Conservation (phyloP, 163 green algal species). For the Scenedesmus sp. region DNA sequence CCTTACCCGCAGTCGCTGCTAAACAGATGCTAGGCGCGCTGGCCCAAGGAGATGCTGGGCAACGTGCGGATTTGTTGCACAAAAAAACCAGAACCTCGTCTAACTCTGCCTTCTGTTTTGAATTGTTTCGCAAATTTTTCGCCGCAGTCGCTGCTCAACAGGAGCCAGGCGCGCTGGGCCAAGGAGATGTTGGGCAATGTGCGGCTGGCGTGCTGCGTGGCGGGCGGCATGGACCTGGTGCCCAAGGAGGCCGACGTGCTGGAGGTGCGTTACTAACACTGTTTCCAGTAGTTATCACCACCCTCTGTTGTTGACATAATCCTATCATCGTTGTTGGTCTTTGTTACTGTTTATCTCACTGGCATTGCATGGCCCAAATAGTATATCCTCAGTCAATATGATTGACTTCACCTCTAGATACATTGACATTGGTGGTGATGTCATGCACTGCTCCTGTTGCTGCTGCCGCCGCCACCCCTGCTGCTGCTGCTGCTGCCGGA, state of each 20-base stretch:
- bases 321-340: too few relatives aligned
- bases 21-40: slow-evolving; percentile 11
- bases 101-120: too few relatives aligned
- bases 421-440: neutral
- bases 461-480: neutral
- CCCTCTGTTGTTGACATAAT: too few relatives aligned
- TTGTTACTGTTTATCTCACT: too few relatives aligned
- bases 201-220: slow-evolving; percentile 86
- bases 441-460: neutral
- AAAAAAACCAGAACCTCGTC: neutral
- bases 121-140: neutral
- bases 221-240: slow-evolving; percentile 61
- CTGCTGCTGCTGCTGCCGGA: neutral
- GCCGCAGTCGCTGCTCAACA: slow-evolving; percentile 38
- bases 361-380: too few relatives aligned
- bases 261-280: slow-evolving; percentile 74
- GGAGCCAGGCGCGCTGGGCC: slow-evolving; percentile 55
- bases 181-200: slow-evolving; percentile 89
- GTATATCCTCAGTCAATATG: too few relatives aligned
- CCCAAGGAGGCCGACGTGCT: slow-evolving; percentile 79
- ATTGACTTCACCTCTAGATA: too few relatives aligned
- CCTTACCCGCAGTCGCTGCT: slow-evolving; percentile 42
- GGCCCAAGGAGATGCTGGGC: slow-evolving; percentile 9
- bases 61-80: neutral
- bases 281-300: too few relatives aligned